Evolutionary conservation across 768 basidiomycete species (phyloP).

Genomic region (Phanerochaete sordida): DNA sequence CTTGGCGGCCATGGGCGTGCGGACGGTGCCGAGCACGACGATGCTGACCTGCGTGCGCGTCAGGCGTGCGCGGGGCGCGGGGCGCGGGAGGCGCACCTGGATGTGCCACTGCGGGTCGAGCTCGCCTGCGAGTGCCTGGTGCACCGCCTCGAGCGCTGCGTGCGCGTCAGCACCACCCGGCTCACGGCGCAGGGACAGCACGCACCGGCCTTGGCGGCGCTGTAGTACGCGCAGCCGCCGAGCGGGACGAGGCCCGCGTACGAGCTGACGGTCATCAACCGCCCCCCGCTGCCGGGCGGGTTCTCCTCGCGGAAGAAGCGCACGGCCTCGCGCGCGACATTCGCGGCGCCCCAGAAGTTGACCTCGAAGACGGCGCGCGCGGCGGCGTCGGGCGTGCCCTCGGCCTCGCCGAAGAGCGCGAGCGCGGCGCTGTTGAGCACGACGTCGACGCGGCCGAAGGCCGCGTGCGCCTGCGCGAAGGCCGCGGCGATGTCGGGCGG

Average conservation of each 20-base stretch:
- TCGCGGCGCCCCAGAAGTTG: constrained; percentile 22
- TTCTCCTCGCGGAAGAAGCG: constrained; percentile 37
- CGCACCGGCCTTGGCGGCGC: constrained; percentile 14
- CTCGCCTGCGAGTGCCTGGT: constrained; percentile 34
- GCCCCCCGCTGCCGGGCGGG: constrained; percentile 28
- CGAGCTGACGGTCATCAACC: constrained; percentile 7
- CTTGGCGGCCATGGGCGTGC: neutral
- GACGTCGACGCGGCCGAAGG: constrained; percentile 43
- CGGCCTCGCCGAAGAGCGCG: constrained; percentile 31
- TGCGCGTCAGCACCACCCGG: no score
- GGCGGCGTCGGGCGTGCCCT: constrained; percentile 31
- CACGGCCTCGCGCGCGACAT: constrained; percentile 15
- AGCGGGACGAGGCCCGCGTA: neutral
- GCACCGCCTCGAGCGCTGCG: constrained; percentile 33
- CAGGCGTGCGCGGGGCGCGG: no score
- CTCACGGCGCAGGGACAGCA: neutral
- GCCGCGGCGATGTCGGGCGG: constrained; percentile 29
- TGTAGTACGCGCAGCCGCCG: constrained; percentile 2
- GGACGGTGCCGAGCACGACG: neutral
- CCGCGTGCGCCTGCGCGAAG: constrained; percentile 22
- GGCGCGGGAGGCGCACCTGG: constrained; percentile 36
- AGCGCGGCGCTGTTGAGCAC: constrained; percentile 43
- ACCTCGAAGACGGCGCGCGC: constrained; percentile 37
- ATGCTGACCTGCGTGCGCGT: no score
- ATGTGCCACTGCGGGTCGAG: constrained; percentile 46